Conservation (phyloP, 441 rosid species). For the Erodium moschatum region DNA sequence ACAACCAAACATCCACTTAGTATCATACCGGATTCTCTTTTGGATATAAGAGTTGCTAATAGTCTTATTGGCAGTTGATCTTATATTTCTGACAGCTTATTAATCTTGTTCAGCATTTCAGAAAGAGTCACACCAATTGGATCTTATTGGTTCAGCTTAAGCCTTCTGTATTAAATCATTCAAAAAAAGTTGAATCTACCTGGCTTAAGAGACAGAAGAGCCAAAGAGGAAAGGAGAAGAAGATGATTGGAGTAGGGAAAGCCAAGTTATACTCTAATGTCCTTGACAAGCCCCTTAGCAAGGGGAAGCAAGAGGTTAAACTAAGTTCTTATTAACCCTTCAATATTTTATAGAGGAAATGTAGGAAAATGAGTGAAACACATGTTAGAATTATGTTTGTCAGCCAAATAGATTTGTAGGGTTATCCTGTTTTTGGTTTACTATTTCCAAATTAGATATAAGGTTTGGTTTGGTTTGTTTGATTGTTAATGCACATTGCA, state of each 20-base stretch:
- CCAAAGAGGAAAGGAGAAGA: conserved; percentile 12
- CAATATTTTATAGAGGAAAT: neutral
- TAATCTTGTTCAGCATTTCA: neutral
- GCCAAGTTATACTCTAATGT: conserved; percentile 83
- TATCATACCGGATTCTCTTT: neutral
- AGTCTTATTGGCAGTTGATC: neutral
- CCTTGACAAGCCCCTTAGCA: conserved; percentile 88
- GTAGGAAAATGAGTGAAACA: neutral
- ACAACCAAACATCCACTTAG: neutral
- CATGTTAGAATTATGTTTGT: neutral
- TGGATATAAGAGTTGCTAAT: neutral
- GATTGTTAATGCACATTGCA: conserved; percentile 16
- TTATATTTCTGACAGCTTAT: neutral
- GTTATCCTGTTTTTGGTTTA: neutral
- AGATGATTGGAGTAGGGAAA: conserved; percentile 93
- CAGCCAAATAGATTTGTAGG: neutral
- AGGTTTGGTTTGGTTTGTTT: neutral
- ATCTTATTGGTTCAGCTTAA: neutral
- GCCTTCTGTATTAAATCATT: neutral
- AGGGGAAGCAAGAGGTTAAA: conserved; percentile 90
- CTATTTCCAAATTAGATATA: neutral
- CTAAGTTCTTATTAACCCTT: neutral
- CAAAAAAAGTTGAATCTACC: neutral
- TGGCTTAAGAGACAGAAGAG: neutral
- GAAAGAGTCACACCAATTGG: neutral